Conservation (phyloP, 371 early-diverging fungal genomes). For the Mucor piriformis region DNA sequence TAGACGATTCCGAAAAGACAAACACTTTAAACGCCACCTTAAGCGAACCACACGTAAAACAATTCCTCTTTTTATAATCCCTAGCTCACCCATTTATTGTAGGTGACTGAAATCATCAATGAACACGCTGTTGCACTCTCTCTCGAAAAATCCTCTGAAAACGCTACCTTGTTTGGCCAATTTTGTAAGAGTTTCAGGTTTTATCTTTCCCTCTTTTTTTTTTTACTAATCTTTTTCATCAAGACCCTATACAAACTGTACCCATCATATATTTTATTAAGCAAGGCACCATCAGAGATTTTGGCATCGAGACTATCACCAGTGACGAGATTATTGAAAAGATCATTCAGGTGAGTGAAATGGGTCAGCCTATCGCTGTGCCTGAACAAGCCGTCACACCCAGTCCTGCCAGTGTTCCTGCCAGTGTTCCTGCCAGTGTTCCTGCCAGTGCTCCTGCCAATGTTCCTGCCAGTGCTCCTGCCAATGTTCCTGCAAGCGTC, state of each 20-base stretch:
- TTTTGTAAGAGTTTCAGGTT: constrained; percentile 23
- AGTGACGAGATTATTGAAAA: constrained; percentile 23
- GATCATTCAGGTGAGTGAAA: constrained; percentile 1
- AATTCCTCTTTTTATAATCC: neutral
- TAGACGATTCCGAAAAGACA: constrained; percentile 31
- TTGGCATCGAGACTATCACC: constrained; percentile 24
- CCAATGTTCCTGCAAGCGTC: neutral
- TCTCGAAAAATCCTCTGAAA: constrained; percentile 25
- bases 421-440: neutral
- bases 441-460: neutral
- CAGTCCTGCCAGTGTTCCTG: neutral
- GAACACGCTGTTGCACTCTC: constrained; percentile 24
- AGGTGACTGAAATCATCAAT: constrained; percentile 16
- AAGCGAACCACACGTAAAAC: constrained; percentile 14
- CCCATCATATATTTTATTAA: constrained; percentile 36
- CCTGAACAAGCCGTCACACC: neutral
- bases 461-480: neutral
- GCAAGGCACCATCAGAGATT: constrained; percentile 35
- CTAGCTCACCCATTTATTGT: neutral
- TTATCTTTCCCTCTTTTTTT: neutral
- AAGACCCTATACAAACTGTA: constrained; percentile 27
- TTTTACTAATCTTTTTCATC: no score
- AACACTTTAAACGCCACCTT: constrained; percentile 11
- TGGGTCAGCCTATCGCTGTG: neutral
- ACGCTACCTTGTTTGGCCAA: constrained; percentile 28